Evolutionary conservation across 768 basidiomycete genomes (phyloP).

Genomic region (Russula compacta): DNA sequence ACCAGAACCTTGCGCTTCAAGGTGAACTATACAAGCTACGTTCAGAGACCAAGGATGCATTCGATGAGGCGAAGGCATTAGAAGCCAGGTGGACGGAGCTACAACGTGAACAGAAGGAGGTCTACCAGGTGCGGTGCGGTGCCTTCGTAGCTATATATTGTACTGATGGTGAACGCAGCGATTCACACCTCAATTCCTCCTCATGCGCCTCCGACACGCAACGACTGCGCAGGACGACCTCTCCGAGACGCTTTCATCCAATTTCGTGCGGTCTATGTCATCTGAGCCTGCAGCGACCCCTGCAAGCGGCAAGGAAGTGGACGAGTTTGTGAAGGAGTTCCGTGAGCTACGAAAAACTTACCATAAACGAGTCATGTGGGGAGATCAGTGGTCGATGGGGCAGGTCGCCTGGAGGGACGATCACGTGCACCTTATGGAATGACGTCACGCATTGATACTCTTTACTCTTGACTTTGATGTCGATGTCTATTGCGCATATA

Average conservation of each 20-base stretch:
- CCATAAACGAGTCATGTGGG: constrained; percentile 89
- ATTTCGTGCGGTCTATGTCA: constrained; percentile 56
- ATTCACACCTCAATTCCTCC: constrained; percentile 78
- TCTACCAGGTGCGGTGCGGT: constrained; percentile 60
- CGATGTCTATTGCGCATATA: constrained; percentile 13
- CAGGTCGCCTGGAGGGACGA: constrained; percentile 82
- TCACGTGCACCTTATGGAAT: not conserved
- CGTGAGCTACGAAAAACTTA: constrained; percentile 82
- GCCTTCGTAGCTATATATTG: not conserved
- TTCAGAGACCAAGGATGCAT: constrained; percentile 76
- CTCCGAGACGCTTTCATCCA: constrained; percentile 76
- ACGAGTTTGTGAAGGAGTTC: constrained; percentile 83
- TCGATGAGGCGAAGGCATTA: constrained; percentile 75
- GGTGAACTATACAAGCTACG: constrained; percentile 68
- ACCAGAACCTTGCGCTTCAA: constrained; percentile 66
- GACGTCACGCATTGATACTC: not conserved
- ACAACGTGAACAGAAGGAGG: constrained; percentile 79
- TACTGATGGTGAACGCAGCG: constrained; percentile 38
- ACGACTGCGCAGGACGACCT: constrained; percentile 84
- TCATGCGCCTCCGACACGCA: constrained; percentile 80
- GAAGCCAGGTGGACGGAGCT: constrained; percentile 81
- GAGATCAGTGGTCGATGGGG: constrained; percentile 75
- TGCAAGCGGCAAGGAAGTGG: constrained; percentile 47
- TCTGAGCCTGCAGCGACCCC: constrained; percentile 18
- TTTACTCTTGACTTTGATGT: constrained; percentile 1